phyloP scores from a whole-genome alignment of 805 yeast species.

The Dipodascus geniculatus region DNA sequence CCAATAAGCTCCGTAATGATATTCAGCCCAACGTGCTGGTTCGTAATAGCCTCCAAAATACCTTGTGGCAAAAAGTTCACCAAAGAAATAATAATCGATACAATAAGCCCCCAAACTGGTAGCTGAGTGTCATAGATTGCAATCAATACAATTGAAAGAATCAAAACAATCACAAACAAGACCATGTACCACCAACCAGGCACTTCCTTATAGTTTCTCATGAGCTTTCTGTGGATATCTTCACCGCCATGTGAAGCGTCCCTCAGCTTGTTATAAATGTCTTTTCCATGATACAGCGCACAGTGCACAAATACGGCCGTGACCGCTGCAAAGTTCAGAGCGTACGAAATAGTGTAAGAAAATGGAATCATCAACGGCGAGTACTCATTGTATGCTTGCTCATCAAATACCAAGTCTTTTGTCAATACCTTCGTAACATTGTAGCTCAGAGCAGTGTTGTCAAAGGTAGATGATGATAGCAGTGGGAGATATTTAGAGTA shows the following conservation, averaged over 20 bases:
- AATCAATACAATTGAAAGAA: conserved; percentile 17
- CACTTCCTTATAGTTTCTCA: conserved; percentile 35
- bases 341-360: conserved; percentile 1
- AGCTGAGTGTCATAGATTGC: conserved; percentile 5
- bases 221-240: conserved; percentile 38
- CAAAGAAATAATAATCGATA: conserved; percentile 2
- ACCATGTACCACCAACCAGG: conserved; percentile 35
- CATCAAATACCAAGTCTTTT: not conserved
- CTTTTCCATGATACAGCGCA: conserved; percentile 20
- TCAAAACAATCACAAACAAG: conserved; percentile 18
- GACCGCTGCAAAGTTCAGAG: conserved; percentile 1
- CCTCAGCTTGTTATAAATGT: not conserved
- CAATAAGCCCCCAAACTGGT: conserved; percentile 6
- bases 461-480: conserved; percentile 14
- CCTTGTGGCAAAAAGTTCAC: conserved; percentile 4
- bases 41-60: conserved; percentile 4
- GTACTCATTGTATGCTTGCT: not conserved
- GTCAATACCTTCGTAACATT: not conserved
- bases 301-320: conserved; percentile 2
- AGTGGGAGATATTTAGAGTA: conserved; percentile 20
- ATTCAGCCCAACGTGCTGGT: conserved; percentile 35
- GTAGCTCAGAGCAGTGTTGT: conserved; percentile 9
- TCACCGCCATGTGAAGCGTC: conserved; percentile 8
- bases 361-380: not conserved
- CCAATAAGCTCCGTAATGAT: conserved; percentile 52